A percentile compares a stretch with the other conserved stretches of the same genome.
Evolutionary conservation across 139 green algal genomes (phyloP).

Genomic region (Micractinium conductrix): DNA sequence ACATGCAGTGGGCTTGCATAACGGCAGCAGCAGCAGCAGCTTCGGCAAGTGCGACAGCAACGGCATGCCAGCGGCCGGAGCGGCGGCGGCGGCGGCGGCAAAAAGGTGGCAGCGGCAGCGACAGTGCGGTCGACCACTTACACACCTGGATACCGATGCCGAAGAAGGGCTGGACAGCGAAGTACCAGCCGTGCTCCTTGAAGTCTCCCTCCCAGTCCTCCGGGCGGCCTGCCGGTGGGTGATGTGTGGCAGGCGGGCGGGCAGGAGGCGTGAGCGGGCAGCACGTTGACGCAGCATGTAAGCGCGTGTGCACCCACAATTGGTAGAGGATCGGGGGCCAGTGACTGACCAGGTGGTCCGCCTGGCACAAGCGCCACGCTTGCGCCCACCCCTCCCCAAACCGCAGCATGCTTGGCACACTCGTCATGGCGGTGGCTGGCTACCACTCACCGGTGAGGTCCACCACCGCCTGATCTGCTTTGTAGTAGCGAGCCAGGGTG

Average conservation of each 20-base stretch:
- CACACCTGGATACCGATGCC: constrained; percentile 39
- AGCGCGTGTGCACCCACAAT: neutral
- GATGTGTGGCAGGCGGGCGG: neutral
- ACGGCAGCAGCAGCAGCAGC: too few species aligned
- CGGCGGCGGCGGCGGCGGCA: too few species aligned
- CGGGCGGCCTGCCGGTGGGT: neutral
- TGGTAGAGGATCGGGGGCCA: neutral
- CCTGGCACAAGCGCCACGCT: neutral
- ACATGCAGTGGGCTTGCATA: too few species aligned
- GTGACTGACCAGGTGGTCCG: neutral
- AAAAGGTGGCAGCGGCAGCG: too few species aligned
- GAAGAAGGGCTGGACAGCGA: constrained; percentile 44
- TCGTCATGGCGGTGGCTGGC: neutral
- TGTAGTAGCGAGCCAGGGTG: constrained; percentile 47
- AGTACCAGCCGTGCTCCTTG: constrained; percentile 32
- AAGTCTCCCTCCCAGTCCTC: constrained; percentile 14
- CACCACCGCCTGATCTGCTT: neutral
- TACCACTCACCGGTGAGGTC: constrained; percentile 12
- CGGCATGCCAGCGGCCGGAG: too few species aligned
- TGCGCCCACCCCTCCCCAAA: neutral
- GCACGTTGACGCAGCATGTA: neutral
- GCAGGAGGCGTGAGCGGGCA: neutral
- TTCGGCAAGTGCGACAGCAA: too few species aligned
- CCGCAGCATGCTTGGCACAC: neutral
- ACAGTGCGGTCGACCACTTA: too few species aligned